Base-by-base conservation (phyloP, 176 grass and related monocot species). In the Saccharum officinarum region DNA sequence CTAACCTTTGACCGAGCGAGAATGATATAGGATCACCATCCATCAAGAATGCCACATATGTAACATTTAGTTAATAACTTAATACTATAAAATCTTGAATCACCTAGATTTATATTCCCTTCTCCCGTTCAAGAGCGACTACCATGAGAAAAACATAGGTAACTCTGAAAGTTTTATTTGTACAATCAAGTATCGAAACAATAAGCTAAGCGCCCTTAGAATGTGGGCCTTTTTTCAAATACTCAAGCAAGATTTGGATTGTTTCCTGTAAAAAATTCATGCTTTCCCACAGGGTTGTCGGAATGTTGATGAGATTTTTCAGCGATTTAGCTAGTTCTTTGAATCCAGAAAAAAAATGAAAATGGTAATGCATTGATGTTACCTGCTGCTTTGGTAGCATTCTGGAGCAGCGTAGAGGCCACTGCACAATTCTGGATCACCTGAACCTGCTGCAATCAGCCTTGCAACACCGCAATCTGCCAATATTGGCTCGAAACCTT, bases 311-410 rank as follows among this genome's bases (percentile, higher is more conserved):
- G 64, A 57, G 25, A 75, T 46, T 74, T 2, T 75, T 79, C 36
- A 41, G 16, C 31, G 1, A 69, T 18, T 22, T 13, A 77, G 55
- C 15, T 61, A 7, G 9, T 44, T 78, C 8, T 26, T 62, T 46
- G 66, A 63, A 46, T 3, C 26, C 4, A 77, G 38, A 44, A 16
- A 57, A 59, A 12, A 77, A 57, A 52, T 22, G 45, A 76, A 90
- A 86, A 30, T 18, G 54, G 37, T 20, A 61, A 18, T 12, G 25
- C 7, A 54, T n/a, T 11, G 31, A 69, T 28, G 28, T 87, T 91
- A 99, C 97, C 97, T 94, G 92, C 82, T 84, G 78, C 86, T 95
- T 54, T 97, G 92, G 70, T 91, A 91, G 83, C 88, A 99, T 83
- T 99, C 97, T 50, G 94, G 94, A 74, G 94, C 92, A 15, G 90